A percentile compares a stretch with the other conserved stretches of the same genome.
Evolutionary conservation across 1,139 yeast species (phyloP).

Genomic region (Pichia sp.): DNA sequence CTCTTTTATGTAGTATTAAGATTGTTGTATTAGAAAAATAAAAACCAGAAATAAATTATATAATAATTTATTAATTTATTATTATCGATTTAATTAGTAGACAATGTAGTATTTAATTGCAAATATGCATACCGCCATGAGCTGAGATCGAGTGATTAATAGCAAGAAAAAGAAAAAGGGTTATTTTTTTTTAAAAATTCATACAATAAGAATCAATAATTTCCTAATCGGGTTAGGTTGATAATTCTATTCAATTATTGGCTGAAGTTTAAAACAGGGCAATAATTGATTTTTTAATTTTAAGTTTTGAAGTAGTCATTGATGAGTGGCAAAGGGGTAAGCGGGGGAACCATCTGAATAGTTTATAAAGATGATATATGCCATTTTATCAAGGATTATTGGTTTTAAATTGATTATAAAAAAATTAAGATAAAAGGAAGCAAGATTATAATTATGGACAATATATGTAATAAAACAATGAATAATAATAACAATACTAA

Average conservation of each 20-base stretch:
- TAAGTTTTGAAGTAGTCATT: too few relatives aligned
- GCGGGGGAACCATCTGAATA: too few relatives aligned
- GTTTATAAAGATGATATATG: too few relatives aligned
- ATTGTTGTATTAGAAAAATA: neutral
- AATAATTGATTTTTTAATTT: neutral
- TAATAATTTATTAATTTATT: too few relatives aligned
- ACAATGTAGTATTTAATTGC: too few relatives aligned
- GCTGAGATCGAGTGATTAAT: neutral
- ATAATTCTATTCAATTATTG: neutral
- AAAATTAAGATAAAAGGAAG: too few relatives aligned
- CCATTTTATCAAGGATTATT: too few relatives aligned
- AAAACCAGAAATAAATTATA: too few relatives aligned
- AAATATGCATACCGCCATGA: neutral
- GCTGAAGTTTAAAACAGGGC: neutral
- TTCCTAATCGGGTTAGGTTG: constrained; percentile 1
- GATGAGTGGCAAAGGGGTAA: neutral
- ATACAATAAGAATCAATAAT: neutral
- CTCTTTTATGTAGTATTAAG: neutral
- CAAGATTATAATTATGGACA: too few relatives aligned
- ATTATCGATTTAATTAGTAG: neutral
- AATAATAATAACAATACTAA: too few relatives aligned
- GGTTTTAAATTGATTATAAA: too few relatives aligned
- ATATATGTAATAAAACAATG: too few relatives aligned
- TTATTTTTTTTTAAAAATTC: neutral
- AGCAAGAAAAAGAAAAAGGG: neutral